Conservation (phyloP, 2,329 filamentous ascomycete genomes). For the Epichloe gansuensis region DNA sequence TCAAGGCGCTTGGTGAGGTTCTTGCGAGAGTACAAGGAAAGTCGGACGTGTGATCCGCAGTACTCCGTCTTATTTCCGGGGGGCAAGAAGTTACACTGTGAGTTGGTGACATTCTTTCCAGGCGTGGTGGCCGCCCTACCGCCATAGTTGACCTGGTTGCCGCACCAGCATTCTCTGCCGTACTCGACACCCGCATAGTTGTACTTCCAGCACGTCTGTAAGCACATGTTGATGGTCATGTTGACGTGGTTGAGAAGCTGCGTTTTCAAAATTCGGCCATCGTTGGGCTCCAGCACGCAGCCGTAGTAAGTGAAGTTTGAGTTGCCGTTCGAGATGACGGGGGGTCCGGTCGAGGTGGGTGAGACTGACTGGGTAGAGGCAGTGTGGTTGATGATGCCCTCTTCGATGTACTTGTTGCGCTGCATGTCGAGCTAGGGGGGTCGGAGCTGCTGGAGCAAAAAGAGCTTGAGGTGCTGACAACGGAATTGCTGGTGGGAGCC, state of each 20-base stretch:
- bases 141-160: conserved; percentile 17
- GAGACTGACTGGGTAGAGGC: conserved; percentile 8
- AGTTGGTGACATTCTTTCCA: conserved; percentile 18
- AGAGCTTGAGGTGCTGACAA: not conserved
- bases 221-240: conserved; percentile 23
- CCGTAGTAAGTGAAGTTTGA: conserved; percentile 25
- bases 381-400: not conserved
- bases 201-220: conserved; percentile 21
- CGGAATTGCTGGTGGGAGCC: not conserved
- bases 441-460: not conserved
- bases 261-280: conserved; percentile 17
- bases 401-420: conserved; percentile 1
- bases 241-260: conserved; percentile 18
- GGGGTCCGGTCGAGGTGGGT: conserved; percentile 12
- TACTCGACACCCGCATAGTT: conserved; percentile 26
- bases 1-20: conserved; percentile 1
- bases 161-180: conserved; percentile 26
- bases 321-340: conserved; percentile 20
- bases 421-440: not conserved
- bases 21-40: conserved; percentile 19
- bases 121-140: conserved; percentile 12
- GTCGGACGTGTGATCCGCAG: conserved; percentile 18
- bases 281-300: conserved; percentile 21
- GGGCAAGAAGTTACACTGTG: conserved; percentile 21
- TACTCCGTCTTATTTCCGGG: conserved; percentile 20